Evolutionary conservation across 345 rosid genomes (phyloP), one percentile per base, ranked within the genome.

Genomic region (Eucalyptus cloeziana): DNA sequence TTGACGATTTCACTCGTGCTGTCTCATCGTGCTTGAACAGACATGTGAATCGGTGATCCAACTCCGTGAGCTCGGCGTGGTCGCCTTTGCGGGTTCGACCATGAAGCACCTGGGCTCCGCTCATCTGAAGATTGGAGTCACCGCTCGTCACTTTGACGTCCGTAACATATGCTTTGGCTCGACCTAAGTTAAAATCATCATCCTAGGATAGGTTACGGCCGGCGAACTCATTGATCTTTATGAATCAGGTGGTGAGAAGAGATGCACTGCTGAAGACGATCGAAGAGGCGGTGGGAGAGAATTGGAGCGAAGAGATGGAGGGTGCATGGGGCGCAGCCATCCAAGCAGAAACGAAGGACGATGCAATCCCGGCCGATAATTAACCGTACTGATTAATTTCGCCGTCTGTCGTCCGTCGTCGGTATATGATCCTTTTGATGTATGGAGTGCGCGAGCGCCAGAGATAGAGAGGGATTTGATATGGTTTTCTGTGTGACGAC

Each of bases 41-140:
- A 93, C 94, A 44, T 93, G 96, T 67, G 94, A 94, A 67, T 90
- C 96, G 14, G 96, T 95, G 15, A 60, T 93, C 87, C 94, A 94
- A 81, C 93, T 94, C 12, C 89, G 94, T 50, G 94, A 92, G 90
- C 91, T 92, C 58, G 94, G 94, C 17, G 91, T 90, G 60, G 94
- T 93, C 62, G 92, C 89, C 6, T 93, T 94, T 86, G 90, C 92
- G 43, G 93, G 93, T 13, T 90, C 94, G 50, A 94, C 94, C 33
- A 90, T 94, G 88, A 92, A 92, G 89, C 87, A 94, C 87, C 88
- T 95, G 90, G 94, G 96, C 12, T 92, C 94, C 33, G 88, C 93
- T 56, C 97, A 93, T 90, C 91, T 92, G 89, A 93, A 92, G 87
- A 92, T 85, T 19, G 95, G 97, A 16, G 94, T 94, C 86, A 33